Conservation (phyloP, 2,329 filamentous ascomycete genomes). For the Xylariaceae sp. region DNA sequence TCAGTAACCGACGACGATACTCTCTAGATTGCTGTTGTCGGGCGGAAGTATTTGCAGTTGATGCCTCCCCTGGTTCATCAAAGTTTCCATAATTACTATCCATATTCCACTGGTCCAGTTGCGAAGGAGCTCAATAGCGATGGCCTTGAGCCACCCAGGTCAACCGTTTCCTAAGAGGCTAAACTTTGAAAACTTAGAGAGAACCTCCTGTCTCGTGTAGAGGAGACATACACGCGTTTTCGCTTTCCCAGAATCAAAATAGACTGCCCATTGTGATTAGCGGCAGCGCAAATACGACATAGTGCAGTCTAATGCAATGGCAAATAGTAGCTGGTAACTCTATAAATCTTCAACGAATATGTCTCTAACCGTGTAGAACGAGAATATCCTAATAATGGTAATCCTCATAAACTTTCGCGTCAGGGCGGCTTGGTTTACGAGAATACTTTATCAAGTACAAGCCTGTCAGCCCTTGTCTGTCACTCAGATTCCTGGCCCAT, state of each 20-base stretch:
- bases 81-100: conserved; percentile 1
- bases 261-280: conserved; percentile 19
- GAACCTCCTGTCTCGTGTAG: too few species aligned
- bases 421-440: too few species aligned
- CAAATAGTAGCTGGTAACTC: too few species aligned
- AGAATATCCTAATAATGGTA: too few species aligned
- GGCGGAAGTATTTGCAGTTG: conserved; percentile 8
- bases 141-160: not conserved
- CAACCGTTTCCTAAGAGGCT: not conserved
- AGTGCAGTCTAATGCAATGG: too few species aligned
- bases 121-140: not conserved
- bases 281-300: not conserved
- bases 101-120: not conserved
- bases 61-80: conserved; percentile 9
- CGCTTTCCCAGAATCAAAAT: conserved; percentile 14
- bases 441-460: too few species aligned
- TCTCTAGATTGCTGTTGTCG: conserved; percentile 23
- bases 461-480: not conserved
- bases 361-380: too few species aligned
- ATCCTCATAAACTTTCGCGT: too few species aligned
- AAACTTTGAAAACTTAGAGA: too few species aligned
- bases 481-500: not conserved
- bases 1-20: conserved; percentile 21
- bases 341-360: too few species aligned
- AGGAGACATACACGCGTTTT: too few species aligned